Evolutionary conservation across 495 filamentous ascomycete genomes (phyloP).

Genomic region (Penicillium samsonianum): DNA sequence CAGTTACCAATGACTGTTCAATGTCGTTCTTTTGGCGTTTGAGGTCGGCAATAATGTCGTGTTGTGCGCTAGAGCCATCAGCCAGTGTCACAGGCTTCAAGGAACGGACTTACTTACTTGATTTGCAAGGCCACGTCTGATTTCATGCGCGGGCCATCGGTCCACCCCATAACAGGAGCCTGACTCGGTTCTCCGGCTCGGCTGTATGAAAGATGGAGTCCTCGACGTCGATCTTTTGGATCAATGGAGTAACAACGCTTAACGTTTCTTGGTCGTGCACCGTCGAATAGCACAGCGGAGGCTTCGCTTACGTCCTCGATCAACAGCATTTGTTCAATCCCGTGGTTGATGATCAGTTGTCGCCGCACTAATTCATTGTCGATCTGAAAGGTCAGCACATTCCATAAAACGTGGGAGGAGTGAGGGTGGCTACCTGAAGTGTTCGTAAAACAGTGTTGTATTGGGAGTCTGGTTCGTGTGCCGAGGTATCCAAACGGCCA

Average conservation of each 20-base stretch:
- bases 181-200: slow-evolving; percentile 56
- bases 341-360: slow-evolving; percentile 78
- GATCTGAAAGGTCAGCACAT: slow-evolving; percentile 49
- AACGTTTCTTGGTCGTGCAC: slow-evolving; percentile 65
- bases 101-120: slow-evolving; percentile 34
- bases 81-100: not conserved
- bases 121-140: slow-evolving; percentile 73
- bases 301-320: slow-evolving; percentile 68
- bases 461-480: slow-evolving; percentile 68
- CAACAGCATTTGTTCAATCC: slow-evolving; percentile 82
- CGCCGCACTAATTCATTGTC: slow-evolving; percentile 75
- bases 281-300: slow-evolving; percentile 66
- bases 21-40: slow-evolving; percentile 39
- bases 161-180: slow-evolving; percentile 53
- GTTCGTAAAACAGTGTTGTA: slow-evolving; percentile 78
- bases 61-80: slow-evolving; percentile 42
- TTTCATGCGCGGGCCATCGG: slow-evolving; percentile 69
- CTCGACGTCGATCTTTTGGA: slow-evolving; percentile 59
- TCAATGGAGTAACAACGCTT: slow-evolving; percentile 65
- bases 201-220: slow-evolving; percentile 60
- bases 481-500: slow-evolving; percentile 58
- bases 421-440: slow-evolving; percentile 54
- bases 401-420: slow-evolving; percentile 12
- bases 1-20: slow-evolving; percentile 35
- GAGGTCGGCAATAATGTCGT: slow-evolving; percentile 45